These are phyloP conservation scores for Aspergillus saccharolyticus DNA, from an alignment of 495 filamentous ascomycete genomes.

Conservation along the genomic window DNA sequence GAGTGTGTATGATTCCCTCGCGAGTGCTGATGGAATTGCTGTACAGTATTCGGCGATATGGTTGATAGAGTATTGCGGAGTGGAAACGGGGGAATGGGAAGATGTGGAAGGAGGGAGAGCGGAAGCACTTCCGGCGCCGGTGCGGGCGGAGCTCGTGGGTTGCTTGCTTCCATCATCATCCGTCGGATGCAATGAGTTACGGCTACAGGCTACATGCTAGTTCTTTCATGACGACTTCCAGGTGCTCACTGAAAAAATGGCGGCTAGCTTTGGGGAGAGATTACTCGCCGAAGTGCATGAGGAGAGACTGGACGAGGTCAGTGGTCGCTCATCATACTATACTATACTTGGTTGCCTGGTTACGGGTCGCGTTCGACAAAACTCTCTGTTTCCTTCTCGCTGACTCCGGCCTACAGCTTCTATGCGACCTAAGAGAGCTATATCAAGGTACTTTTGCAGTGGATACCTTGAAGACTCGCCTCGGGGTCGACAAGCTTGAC, in stretches of 20 bases:
- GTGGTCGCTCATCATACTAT: slow-evolving; percentile 17
- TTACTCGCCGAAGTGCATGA: slow-evolving; percentile 62
- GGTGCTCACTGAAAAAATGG: slow-evolving; percentile 19
- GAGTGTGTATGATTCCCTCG: not conserved
- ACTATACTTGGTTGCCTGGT: not conserved
- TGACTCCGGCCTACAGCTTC: slow-evolving; percentile 29
- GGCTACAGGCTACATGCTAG: no score
- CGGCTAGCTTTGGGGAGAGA: slow-evolving; percentile 50
- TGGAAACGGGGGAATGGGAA: not conserved
- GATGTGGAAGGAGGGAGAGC: not conserved
- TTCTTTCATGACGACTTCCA: no score
- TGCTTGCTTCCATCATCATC: not conserved
- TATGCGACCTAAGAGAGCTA: slow-evolving; percentile 41
- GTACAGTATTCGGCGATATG: no score
- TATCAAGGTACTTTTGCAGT: slow-evolving; percentile 10
- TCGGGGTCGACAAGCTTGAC: slow-evolving; percentile 48
- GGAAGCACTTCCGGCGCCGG: slow-evolving; percentile 1
- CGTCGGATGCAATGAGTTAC: not conserved
- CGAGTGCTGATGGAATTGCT: not conserved
- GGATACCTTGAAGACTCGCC: slow-evolving; percentile 6
- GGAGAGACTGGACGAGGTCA: slow-evolving; percentile 61
- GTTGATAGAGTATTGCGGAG: no score
- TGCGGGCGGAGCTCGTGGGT: not conserved
- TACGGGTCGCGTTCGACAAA: not conserved
- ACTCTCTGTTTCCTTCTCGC: no score